Base-by-base conservation (phyloP, 2,329 filamentous ascomycete genomes). In the Cytospora schulzeri region DNA sequence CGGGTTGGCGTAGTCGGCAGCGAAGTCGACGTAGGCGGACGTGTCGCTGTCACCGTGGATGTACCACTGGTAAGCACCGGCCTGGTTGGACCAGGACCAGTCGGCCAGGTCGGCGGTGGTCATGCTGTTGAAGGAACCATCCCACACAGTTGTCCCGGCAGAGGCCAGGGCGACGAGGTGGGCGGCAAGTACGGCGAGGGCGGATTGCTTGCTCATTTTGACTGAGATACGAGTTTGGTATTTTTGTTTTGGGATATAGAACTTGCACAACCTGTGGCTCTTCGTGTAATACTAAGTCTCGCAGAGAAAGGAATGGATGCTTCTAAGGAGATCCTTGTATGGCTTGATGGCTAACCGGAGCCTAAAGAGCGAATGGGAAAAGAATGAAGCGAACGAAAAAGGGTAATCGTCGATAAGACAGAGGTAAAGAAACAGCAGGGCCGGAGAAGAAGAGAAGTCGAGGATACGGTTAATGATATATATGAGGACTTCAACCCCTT, bases 31-130 rank as follows among this genome's bases (percentile, higher is more conserved):
- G 74, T 90, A 89, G 69, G 82, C 76, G 26, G 78, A 78, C 7
- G 83, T 79, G 1, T 77, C 64, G 5, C 79, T 81, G 15, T 77
- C 76, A 38, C 88, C 89, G 76, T 91, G 88, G 71, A 90, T 90
- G 77, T 90, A 90, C 78, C 88, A 91, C 74, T 91, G 88, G 76
- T 88, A 91, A 0, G 85, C 81, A 1, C 85, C 84, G 66, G 85
- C 82, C 75, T 88, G 81, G 72, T 87, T 88, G 5, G 79, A 80
- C 83, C 84, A 89, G 1, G 83, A 86, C 86, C 85, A 88, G 61
- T 82, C 80, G 70, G 80, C 78, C 22, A 88, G 75, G 70, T 85
- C 84, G 3, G 80, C 70, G 58, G 78, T 79, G 24, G 75, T 76
- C 66, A 85, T 76, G 59, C 83, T 79, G 71, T 87, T 86, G 77